Evolutionary conservation across 2,329 filamentous ascomycete genomes (phyloP).

Genomic region (Sordariomycetes sp.): DNA sequence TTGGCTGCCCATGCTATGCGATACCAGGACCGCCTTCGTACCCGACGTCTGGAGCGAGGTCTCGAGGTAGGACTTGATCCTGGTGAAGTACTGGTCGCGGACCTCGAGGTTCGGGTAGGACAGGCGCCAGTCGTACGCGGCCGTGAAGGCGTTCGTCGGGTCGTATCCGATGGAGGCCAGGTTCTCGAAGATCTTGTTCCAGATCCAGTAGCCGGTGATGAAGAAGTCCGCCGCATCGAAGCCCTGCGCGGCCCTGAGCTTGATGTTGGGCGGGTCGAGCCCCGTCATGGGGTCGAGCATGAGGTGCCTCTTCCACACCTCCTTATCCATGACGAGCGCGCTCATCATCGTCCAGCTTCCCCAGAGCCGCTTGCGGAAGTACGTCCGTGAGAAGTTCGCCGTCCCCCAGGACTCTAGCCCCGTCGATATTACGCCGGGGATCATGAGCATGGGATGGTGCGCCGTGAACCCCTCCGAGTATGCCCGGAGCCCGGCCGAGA

Average conservation of each 20-base stretch:
- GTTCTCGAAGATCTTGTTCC: conserved; percentile 98
- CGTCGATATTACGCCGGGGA: conserved; percentile 94
- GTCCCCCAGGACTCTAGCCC: conserved; percentile 97
- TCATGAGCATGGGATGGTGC: conserved; percentile 88
- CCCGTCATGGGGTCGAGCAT: conserved; percentile 93
- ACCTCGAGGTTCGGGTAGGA: conserved; percentile 83
- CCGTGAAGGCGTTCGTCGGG: conserved; percentile 62
- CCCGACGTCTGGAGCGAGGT: conserved; percentile 61
- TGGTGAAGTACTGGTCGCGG: conserved; percentile 87
- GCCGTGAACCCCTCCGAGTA: conserved; percentile 70
- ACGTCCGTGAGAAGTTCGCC: conserved; percentile 69
- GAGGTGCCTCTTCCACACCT: conserved; percentile 89
- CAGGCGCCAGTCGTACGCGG: conserved; percentile 82
- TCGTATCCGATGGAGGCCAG: conserved; percentile 93
- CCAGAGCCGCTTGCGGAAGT: conserved; percentile 92
- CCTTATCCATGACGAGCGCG: conserved; percentile 84
- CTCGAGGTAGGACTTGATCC: conserved; percentile 85
- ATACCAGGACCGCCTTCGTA: conserved; percentile 76
- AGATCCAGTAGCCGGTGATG: conserved; percentile 90
- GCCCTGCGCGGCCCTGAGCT: conserved; percentile 85
- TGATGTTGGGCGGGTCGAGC: conserved; percentile 80
- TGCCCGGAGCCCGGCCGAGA: conserved; percentile 78
- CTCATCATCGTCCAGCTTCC: conserved; percentile 99
- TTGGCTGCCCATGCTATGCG: conserved; percentile 96
- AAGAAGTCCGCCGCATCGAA: conserved; percentile 98